Evolutionary conservation across 129 eudicot genomes (phyloP), one percentile per base, ranked within the genome.

Genomic region (Calendula officinalis): DNA sequence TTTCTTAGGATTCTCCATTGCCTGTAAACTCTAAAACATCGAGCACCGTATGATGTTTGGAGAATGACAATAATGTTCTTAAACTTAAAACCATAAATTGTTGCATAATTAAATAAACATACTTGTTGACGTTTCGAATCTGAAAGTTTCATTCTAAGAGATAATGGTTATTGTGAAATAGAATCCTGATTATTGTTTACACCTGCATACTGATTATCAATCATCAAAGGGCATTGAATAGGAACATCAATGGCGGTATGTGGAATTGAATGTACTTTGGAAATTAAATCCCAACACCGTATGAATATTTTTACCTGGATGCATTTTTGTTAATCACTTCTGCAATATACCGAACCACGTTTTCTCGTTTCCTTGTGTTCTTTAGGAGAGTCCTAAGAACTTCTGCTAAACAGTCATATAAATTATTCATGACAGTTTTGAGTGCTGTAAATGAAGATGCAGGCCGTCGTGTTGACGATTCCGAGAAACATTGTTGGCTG

Each of bases 401-500:
- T 70, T 92, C 96, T 33, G 88, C 70, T 71, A 88, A 74, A 56
- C 91, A 88, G 75, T 85, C 96, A 70, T 92, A 83, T 64, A 92
- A 60, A 78, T 77, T 81, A 64, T 83, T 88, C 98, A 88, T 88
- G 36, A 92, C 91, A 40, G 84, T 81, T 67, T 81, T 88, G 66
- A 92, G 88, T 8, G 98, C 83, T 10, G 96, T 75, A 69, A 92
- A 92, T 17, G 96, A 85, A 34, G 98, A 91, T 61, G 98, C 96
- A 48, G 94, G 88, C 22, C 98, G 98, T 38, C 88, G 86, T 39
- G 86, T 82, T 56, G 98, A 83, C 39, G 89, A 72, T 4, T 88
- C 91, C 8, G 96, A 78, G 77, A 92, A 92, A 84, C 98, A 92
- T 75, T 88, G 95, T 78, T 88, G 86, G 35, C 98, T 92, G 83